Base-by-base conservation (phyloP, 345 rosid genomes). In the Eucalyptus virginea region DNA sequence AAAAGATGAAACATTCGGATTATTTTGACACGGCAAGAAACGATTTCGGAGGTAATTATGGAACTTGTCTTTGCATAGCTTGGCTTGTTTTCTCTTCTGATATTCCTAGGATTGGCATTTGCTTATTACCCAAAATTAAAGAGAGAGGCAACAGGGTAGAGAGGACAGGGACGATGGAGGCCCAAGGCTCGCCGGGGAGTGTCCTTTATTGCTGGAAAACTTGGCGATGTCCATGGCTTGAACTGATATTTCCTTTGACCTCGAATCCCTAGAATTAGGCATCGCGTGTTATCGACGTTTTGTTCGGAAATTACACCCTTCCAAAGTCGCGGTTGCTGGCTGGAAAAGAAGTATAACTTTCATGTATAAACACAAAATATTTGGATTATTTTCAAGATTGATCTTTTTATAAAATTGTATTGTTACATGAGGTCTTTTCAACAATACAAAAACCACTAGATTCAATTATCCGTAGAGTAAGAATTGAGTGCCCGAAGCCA, bases 371-470 rank as follows among this genome's bases (percentile, higher is more conserved):
- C n/a, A 58, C 67, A 58, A 58, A 11, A 2, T 26, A 58, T 26
- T 58, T 58, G n/a, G n/a, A 58, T 58, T 26, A 58, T 30, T 11
- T 58, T 58, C 5, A 4, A 6, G 30, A 2, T 58, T 6, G 14
- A 58, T 58, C 15, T 58, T 26, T 12, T 58, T 26, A 58, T 7
- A 14, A 58, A 58, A 58, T 58, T 58, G 15, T 58, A 58, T 6
- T 58, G 13, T 58, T 11, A 5, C n/a, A 91, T 97, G 95, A 91
- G 90, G 88, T 91, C 92, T 97, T 37, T 95, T 97, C 86, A 95
- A 95, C 86, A 96, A 96, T 88, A 99, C 97, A 7, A 47, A 47
- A 47, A 47, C 49, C 49, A 11, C 49, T 47, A 11, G 49, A 93
- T 28, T 60, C 67, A 0, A 26, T 28, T 12, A 67, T 15, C 6